phyloP scores from a whole-genome alignment of 371 early-diverging fungal genomes.

The Mortierella sp. region DNA sequence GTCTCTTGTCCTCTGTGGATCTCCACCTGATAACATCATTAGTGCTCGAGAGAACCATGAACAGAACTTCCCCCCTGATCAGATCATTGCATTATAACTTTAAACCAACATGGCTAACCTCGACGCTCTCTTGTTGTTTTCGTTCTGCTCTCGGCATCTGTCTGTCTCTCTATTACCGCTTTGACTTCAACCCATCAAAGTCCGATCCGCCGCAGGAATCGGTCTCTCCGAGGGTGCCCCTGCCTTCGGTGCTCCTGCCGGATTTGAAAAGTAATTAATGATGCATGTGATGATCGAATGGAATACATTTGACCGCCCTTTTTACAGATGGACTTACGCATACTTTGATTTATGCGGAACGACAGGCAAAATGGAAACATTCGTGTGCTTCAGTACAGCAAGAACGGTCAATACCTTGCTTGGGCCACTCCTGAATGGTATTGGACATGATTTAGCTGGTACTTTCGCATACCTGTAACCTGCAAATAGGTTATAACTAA shows the following conservation, averaged over 20 bases:
- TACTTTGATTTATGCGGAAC: too few species aligned
- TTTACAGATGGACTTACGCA: too few species aligned
- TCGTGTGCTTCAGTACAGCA: slow-evolving; percentile 84
- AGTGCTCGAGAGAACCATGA: too few species aligned
- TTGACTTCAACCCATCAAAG: slow-evolving; percentile 2
- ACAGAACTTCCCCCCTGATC: too few species aligned
- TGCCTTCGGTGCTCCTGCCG: slow-evolving; percentile 48
- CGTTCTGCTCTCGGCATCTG: not conserved
- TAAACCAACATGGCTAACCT: slow-evolving; percentile 8
- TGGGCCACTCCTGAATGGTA: slow-evolving; percentile 79
- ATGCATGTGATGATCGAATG: too few species aligned
- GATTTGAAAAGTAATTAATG: slow-evolving; percentile 48
- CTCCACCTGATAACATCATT: too few species aligned
- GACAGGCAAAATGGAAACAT: slow-evolving; percentile 69
- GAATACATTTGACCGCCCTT: not conserved
- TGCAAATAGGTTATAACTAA: too few species aligned
- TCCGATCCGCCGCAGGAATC: slow-evolving; percentile 50
- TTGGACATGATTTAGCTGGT: too few species aligned
- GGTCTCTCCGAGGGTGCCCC: slow-evolving; percentile 56
- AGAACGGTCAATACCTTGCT: slow-evolving; percentile 83
- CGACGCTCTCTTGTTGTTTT: not conserved
- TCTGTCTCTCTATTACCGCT: not conserved
- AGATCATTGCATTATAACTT: slow-evolving; percentile 4
- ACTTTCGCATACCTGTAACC: too few species aligned
- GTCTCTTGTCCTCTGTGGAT: too few species aligned